Base-by-base conservation (phyloP, 2,329 filamentous ascomycete genomes). In the Diaporthe helianthi region DNA sequence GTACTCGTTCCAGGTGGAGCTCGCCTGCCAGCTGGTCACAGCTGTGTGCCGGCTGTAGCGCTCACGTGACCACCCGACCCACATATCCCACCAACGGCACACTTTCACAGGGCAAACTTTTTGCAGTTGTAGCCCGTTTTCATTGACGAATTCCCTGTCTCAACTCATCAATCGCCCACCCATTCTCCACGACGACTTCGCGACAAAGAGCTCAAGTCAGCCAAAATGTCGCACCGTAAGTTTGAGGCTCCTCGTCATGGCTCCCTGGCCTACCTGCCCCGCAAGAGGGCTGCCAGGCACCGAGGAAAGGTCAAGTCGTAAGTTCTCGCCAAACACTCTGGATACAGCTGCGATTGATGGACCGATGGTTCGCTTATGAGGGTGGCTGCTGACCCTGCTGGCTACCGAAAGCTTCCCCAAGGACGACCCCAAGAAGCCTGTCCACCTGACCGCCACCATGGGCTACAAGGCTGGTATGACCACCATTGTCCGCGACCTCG, bases 391-490 rank as follows among this genome's bases (percentile, higher is more conserved):
- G 66, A 71, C 22, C 24, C 33, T 38, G 7, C 10, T 31, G 24
- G 17, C n/a, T 44, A 19, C 29, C 44, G 36, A 69, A 81, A 97
- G 93, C 86, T 99, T 99, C 91, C 96, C 96, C 82, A 98, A 98
- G 92, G 96, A 99, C 93, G 94, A 99, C 89, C 88, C 94, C 81
- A 98, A 98, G 93, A 97, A 98, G 92, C 93, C 94, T 80, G 93
- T 98, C 84, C 96, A 99, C 90, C 90, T 99, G 80, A 99, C 96
- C 75, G 96, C 96, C 81, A 86, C 93, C 81, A 94, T 98, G 91
- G 96, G 96, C 84, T 99, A 99, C 92, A 99, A 99, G 93, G 96
- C 96, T 83, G 96, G 96, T 84, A 99, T 99, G 96, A 98, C 94
- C 84, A 99, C 96, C 80, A 96, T 98, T 85, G 96, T 99, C 83